Evolutionary conservation across 2,329 filamentous ascomycete genomes (phyloP).

Genomic region (Neoscytalidium dimidiatum): DNA sequence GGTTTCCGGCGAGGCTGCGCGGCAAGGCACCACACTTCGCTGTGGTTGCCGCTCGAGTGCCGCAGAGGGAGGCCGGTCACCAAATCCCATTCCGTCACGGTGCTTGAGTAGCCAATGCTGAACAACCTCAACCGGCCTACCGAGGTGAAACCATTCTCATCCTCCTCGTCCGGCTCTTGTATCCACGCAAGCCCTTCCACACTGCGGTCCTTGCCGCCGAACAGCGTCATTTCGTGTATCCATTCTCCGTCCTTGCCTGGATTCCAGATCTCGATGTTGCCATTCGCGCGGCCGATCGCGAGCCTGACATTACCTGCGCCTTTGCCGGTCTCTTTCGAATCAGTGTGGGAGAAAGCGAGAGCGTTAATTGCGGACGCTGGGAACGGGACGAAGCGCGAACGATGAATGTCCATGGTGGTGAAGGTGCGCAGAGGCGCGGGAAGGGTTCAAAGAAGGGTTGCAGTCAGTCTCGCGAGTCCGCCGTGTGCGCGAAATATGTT

Average conservation of each 20-base stretch:
- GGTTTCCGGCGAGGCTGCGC: slow-evolving; percentile 69
- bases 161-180: slow-evolving; percentile 75
- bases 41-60: slow-evolving; percentile 88
- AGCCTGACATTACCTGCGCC: slow-evolving; percentile 55
- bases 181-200: slow-evolving; percentile 93
- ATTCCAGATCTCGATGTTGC: slow-evolving; percentile 98
- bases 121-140: slow-evolving; percentile 82
- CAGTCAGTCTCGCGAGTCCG: not conserved
- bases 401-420: slow-evolving; percentile 83
- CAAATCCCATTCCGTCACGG: slow-evolving; percentile 94
- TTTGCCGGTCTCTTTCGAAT: slow-evolving; percentile 30
- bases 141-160: slow-evolving; percentile 58
- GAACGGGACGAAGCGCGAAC: slow-evolving; percentile 93
- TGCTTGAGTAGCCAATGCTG: slow-evolving; percentile 91
- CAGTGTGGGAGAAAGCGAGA: slow-evolving; percentile 85
- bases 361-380: slow-evolving; percentile 91
- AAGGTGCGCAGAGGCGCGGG: not conserved
- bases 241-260: slow-evolving; percentile 72
- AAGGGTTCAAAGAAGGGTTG: not conserved
- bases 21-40: slow-evolving; percentile 95
- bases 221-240: slow-evolving; percentile 86
- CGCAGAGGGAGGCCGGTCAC: slow-evolving; percentile 74
- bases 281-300: slow-evolving; percentile 88
- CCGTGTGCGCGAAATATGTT: not conserved
- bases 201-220: slow-evolving; percentile 79